These are phyloP conservation scores for Gamsiella multidivaricata DNA, from an alignment of 192 early-diverging fungal genomes.

Conservation along the genomic window DNA sequence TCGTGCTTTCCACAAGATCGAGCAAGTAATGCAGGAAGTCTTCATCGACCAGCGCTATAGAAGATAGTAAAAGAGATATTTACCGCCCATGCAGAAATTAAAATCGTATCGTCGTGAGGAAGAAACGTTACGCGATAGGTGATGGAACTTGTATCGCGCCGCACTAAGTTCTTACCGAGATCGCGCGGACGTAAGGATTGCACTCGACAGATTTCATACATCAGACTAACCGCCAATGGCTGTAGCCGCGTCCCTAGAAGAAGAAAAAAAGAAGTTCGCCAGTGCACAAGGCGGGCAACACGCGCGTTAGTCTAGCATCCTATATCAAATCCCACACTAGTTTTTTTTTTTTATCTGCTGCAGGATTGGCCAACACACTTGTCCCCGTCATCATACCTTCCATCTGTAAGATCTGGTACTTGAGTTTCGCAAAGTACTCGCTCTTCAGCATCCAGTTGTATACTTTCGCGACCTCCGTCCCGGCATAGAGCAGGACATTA, in stretches of 20 bases:
- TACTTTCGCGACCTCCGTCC: slow-evolving; percentile 56
- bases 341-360: too few relatives aligned
- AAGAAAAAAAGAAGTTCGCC: not conserved
- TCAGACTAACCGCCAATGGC: slow-evolving; percentile 60
- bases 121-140: too few relatives aligned
- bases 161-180: slow-evolving; percentile 64
- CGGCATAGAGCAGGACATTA: slow-evolving; percentile 58
- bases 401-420: slow-evolving; percentile 52
- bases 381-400: slow-evolving; percentile 19
- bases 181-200: slow-evolving; percentile 63
- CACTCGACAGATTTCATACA: slow-evolving; percentile 71
- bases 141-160: too few relatives aligned
- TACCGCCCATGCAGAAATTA: too few relatives aligned
- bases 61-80: not conserved
- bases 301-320: too few relatives aligned
- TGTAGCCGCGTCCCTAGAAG: slow-evolving; percentile 46
- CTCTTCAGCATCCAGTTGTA: slow-evolving; percentile 56
- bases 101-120: too few relatives aligned
- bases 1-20: slow-evolving; percentile 69
- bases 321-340: too few relatives aligned
- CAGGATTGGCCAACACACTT: too few relatives aligned
- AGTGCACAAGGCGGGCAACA: not conserved
- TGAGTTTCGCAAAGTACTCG: slow-evolving; percentile 61
- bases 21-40: slow-evolving; percentile 61
- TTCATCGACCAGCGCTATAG: slow-evolving; percentile 59